Conservation (phyloP, 257 asterid species). For the Lycium barbarum region DNA sequence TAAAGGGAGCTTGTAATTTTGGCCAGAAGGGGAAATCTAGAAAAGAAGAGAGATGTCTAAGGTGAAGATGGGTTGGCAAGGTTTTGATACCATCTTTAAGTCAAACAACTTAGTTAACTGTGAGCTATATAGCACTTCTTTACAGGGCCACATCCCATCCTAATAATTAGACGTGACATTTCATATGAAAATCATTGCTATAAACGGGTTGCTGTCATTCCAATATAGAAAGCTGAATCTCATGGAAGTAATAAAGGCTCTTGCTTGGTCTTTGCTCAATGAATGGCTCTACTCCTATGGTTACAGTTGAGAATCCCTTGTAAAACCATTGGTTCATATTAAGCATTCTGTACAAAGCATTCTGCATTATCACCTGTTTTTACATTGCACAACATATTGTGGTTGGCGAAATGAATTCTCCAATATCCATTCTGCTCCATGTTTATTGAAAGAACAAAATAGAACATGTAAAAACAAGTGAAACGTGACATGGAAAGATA, state of each 20-base stretch:
- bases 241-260: neutral
- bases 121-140: neutral
- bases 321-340: neutral
- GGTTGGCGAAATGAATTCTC: neutral
- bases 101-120: conserved; percentile 1
- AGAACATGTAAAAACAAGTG: neutral
- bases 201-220: neutral
- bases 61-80: too few relatives aligned
- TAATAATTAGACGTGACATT: neutral
- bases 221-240: neutral
- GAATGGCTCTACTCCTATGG: neutral
- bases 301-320: neutral
- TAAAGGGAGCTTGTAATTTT: neutral
- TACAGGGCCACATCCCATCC: neutral
- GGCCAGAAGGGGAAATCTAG: neutral
- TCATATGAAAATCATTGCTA: conserved; percentile 10
- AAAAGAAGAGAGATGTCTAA: neutral
- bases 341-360: too few relatives aligned
- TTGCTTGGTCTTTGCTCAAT: neutral
- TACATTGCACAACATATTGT: neutral
- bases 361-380: neutral
- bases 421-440: neutral
- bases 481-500: neutral
- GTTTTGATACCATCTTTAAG: neutral
- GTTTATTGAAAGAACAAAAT: neutral